A percentile compares a stretch with the other conserved stretches of the same genome.
These are phyloP conservation scores for Diphasiastrum complanatum DNA, from an alignment of 83 land plant genomes.

Conservation along the genomic window DNA sequence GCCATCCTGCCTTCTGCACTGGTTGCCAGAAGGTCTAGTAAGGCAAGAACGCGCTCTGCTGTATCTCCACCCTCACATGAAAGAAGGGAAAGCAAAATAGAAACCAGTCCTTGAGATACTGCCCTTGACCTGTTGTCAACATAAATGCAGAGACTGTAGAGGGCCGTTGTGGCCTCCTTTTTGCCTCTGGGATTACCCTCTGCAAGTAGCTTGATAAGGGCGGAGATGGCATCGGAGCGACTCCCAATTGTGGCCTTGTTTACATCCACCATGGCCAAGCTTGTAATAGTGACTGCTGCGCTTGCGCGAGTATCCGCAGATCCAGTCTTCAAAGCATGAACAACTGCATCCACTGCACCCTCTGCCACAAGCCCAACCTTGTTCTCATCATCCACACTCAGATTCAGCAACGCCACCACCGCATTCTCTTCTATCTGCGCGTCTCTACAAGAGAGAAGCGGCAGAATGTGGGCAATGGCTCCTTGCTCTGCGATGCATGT, in stretches of 20 bases:
- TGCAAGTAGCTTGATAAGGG: slow-evolving; percentile 48
- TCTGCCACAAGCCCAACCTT: slow-evolving; percentile 52
- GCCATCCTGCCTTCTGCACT: slow-evolving; percentile 45
- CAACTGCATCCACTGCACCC: slow-evolving; percentile 45
- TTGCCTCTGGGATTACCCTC: slow-evolving; percentile 47
- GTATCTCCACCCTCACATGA: slow-evolving; percentile 18
- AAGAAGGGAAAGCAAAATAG: slow-evolving; percentile 34
- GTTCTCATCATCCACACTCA: slow-evolving; percentile 65
- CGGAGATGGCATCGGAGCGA: slow-evolving; percentile 44
- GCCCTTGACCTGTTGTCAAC: slow-evolving; percentile 62
- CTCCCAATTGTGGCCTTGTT: slow-evolving; percentile 65
- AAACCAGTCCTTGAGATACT: slow-evolving; percentile 45
- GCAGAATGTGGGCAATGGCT: slow-evolving; percentile 39
- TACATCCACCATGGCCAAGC: slow-evolving; percentile 55
- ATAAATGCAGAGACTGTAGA: slow-evolving; percentile 49
- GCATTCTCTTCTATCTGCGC: slow-evolving; percentile 54
- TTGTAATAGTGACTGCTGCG: slow-evolving; percentile 76
- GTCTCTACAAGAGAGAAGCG: slow-evolving; percentile 28
- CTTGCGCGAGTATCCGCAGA: slow-evolving; percentile 53
- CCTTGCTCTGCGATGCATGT: slow-evolving; percentile 50
- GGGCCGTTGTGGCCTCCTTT: slow-evolving; percentile 74
- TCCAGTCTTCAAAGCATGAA: slow-evolving; percentile 41
- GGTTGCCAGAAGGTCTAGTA: slow-evolving; percentile 50
- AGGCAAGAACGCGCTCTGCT: slow-evolving; percentile 53
- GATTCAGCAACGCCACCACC: slow-evolving; percentile 54